Evolutionary conservation across 495 filamentous ascomycete species (phyloP), one percentile per base, ranked within the genome.

Genomic region (Penicillium desertorum): DNA sequence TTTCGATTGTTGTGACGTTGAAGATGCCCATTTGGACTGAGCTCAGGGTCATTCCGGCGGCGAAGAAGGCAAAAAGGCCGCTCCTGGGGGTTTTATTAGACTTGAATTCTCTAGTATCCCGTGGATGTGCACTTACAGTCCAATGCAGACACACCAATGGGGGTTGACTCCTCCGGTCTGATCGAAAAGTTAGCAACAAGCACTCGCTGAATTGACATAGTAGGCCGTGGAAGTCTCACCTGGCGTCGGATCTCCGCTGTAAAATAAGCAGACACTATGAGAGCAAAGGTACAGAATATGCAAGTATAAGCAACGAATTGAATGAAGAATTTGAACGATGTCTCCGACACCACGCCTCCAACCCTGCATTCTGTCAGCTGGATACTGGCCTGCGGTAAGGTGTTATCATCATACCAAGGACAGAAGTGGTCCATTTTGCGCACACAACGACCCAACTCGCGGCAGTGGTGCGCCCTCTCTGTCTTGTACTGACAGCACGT

Each of bases 361-460:
- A 95, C 92, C 91, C 85, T 71, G 42, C 47, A 14, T 34, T 10
- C 45, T 44, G 55, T 75, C 43, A 72, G 64, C 46, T 7, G 51
- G 5, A 17, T 19, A 27, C 27, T 3, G 16, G 39, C 9, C 4
- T 16, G 0, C 6, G 1, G 27, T n/a, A 19, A 23, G 3, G 4
- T 12, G 14, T 17, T 29, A 19, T 7, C 12, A 29, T 43, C 51
- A 20, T 75, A 86, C 86, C 92, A 97, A 1, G 92, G 92, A 69
- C 92, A 97, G 63, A 90, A 96, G 68, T 97, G 92, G 62, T 97
- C 92, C 88, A 96, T 93, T 62, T 90, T 93, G 30, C 77, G 75
- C 29, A 93, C 86, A 71, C 92, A 97, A 32, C 91, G 78, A 45
- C 84, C 84, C 12, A 92, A 74, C 62, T 94, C 88, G 42, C 86